A percentile compares a stretch with the other conserved stretches of the same genome.
Evolutionary conservation across 352 stramenopile species (phyloP).

Genomic region (Thalassiosira pacifica): DNA sequence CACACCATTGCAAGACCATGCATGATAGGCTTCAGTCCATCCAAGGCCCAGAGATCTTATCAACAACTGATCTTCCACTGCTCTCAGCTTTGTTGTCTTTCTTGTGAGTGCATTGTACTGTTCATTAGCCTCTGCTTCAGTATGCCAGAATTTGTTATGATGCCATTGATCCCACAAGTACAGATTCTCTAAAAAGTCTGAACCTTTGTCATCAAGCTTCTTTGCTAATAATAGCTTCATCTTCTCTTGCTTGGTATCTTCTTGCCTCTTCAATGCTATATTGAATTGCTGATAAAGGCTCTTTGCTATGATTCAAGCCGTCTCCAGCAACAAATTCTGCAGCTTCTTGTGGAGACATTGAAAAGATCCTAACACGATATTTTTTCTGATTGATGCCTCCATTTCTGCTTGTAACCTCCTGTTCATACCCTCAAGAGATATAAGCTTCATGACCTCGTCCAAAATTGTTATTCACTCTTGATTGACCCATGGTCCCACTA

Average conservation of each 20-base stretch:
- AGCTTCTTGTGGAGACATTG: background rate
- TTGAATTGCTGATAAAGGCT: background rate
- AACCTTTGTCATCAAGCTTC: background rate
- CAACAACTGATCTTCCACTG: background rate
- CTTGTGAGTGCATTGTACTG: background rate
- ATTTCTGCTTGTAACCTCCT: too few species aligned
- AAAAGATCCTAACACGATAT: background rate
- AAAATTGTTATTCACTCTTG: conserved; percentile 35
- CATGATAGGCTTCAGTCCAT: background rate
- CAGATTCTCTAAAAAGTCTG: background rate
- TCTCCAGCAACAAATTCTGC: background rate
- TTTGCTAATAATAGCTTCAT: background rate
- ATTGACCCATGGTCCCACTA: background rate
- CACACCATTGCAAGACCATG: too few species aligned
- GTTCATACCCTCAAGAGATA: background rate
- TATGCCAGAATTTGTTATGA: background rate
- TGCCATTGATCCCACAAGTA: background rate
- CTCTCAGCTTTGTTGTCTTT: background rate
- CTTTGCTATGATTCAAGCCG: background rate
- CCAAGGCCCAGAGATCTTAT: background rate
- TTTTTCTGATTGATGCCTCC: too few species aligned
- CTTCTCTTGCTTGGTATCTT: background rate
- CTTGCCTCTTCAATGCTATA: background rate
- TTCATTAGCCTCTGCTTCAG: background rate
- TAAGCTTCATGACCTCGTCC: conserved; percentile 1